Evolutionary conservation across 345 rosid species (phyloP).

Genomic region (Melastoma malabathricum): DNA sequence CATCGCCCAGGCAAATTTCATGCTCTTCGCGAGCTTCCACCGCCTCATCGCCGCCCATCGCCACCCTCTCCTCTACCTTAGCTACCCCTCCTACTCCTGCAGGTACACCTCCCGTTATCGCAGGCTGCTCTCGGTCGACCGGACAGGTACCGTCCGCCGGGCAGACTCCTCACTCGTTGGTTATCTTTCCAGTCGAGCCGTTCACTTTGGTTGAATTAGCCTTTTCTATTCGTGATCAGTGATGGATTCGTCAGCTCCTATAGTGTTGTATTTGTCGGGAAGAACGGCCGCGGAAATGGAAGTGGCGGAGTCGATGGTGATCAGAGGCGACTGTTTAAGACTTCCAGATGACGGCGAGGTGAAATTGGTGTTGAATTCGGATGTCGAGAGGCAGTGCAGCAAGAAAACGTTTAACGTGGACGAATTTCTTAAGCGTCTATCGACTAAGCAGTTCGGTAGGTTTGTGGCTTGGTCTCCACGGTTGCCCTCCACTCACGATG

Average conservation of each 20-base stretch:
- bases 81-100: too few relatives aligned
- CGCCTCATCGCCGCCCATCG: too few relatives aligned
- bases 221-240: slow-evolving; percentile 9
- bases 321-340: slow-evolving; percentile 22
- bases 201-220: too few relatives aligned
- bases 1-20: too few relatives aligned
- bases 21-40: too few relatives aligned
- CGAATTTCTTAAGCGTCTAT: slow-evolving; percentile 39
- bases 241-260: slow-evolving; percentile 41
- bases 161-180: too few relatives aligned
- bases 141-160: too few relatives aligned
- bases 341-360: slow-evolving; percentile 28
- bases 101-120: too few relatives aligned
- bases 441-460: slow-evolving; percentile 56
- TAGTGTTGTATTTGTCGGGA: slow-evolving; percentile 43
- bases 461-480: slow-evolving; percentile 76
- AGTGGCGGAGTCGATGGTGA: slow-evolving; percentile 34
- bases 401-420: slow-evolving; percentile 27
- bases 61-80: too few relatives aligned
- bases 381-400: slow-evolving; percentile 18
- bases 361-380: slow-evolving; percentile 30
- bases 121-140: too few relatives aligned
- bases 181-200: too few relatives aligned
- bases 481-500: slow-evolving; percentile 66
- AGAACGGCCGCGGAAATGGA: slow-evolving; percentile 48